phyloP scores from a whole-genome alignment of 139 green algal species.

The Auxenochlorella pyrenoidosa region DNA sequence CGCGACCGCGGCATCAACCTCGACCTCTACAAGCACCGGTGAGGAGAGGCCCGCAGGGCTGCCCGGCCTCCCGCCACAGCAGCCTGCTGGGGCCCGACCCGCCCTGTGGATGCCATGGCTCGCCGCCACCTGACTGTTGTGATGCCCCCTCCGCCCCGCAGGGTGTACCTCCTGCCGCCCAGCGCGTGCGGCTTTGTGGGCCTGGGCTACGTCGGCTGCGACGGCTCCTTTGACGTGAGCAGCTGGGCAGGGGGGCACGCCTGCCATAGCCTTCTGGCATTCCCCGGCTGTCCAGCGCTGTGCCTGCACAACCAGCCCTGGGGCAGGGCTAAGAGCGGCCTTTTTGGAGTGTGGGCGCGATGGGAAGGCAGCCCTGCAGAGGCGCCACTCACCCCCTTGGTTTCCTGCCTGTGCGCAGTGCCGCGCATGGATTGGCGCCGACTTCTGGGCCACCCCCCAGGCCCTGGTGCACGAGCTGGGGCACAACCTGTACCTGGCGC shows the following conservation, averaged over 20 bases:
- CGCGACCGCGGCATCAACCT: background rate
- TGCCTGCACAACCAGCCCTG: too few relatives aligned
- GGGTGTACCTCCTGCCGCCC: background rate
- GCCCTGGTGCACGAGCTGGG: background rate
- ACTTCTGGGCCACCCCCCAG: background rate
- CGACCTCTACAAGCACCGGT: background rate
- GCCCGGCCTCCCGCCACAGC: too few relatives aligned
- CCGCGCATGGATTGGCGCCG: background rate
- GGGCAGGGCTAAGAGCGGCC: too few relatives aligned
- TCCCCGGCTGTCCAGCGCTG: too few relatives aligned
- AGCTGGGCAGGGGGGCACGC: too few relatives aligned
- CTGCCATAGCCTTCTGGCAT: too few relatives aligned
- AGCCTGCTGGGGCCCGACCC: too few relatives aligned
- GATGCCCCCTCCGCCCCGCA: background rate
- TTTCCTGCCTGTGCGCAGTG: background rate
- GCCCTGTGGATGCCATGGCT: too few relatives aligned
- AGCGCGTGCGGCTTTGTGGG: background rate
- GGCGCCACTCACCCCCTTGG: background rate
- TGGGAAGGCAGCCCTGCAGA: too few relatives aligned
- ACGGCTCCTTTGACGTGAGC: background rate
- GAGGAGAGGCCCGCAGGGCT: background rate
- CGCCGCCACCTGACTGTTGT: too few relatives aligned
- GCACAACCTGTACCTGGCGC: slow-evolving; percentile 3
- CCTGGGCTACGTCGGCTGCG: background rate
- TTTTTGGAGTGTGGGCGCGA: too few relatives aligned